A percentile compares a stretch with the other conserved stretches of the same genome.
Conservation (phyloP, 1,284 basidiomycete genomes). For the Leccinum pachyderme region DNA sequence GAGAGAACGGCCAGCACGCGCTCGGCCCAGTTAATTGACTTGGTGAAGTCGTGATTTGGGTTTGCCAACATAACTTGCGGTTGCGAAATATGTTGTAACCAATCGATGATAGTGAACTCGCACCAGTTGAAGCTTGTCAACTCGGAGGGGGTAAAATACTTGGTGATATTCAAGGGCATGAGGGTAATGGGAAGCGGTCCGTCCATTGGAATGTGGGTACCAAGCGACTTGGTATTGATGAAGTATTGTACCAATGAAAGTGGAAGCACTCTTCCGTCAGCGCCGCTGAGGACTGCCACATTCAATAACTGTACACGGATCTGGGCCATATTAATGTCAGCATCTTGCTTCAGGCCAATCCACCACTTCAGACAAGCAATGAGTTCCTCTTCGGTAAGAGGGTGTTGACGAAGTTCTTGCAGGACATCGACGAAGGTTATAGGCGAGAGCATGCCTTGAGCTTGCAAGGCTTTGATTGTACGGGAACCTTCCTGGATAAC, state of each 20-base stretch:
- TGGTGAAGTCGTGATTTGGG: conserved; percentile 64
- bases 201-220: conserved; percentile 69
- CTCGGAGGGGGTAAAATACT: conserved; percentile 55
- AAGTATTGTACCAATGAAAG: conserved; percentile 72
- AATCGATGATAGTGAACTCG: conserved; percentile 77
- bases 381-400: conserved; percentile 77
- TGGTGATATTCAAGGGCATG: conserved; percentile 71
- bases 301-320: conserved; percentile 66
- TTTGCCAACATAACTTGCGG: conserved; percentile 43
- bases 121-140: conserved; percentile 77
- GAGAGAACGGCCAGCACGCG: conserved; percentile 72
- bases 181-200: conserved; percentile 81
- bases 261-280: conserved; percentile 54
- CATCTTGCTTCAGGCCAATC: conserved; percentile 62
- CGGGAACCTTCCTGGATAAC: conserved; percentile 61
- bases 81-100: conserved; percentile 70
- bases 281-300: conserved; percentile 60
- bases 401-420: conserved; percentile 70
- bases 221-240: conserved; percentile 67
- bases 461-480: conserved; percentile 68
- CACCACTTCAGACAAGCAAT: conserved; percentile 89
- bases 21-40: conserved; percentile 80
- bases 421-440: conserved; percentile 88
- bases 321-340: conserved; percentile 37
- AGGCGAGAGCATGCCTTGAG: conserved; percentile 72